Conservation (phyloP, 257 asterid species). For the Lithospermum erythrorhizon region DNA sequence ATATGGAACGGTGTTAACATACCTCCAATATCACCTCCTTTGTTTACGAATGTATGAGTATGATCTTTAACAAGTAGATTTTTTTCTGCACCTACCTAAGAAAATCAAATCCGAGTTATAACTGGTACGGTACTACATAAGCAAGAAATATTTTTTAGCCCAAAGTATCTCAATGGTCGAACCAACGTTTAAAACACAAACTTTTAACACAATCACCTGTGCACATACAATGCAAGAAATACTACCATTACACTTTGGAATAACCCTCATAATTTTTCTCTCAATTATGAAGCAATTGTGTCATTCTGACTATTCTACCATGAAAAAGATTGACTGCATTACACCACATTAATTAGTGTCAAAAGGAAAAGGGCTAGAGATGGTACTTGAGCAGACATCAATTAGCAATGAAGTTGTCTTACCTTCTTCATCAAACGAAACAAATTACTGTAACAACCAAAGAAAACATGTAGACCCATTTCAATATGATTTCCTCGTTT, state of each 20-base stretch:
- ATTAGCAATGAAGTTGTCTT: conserved; percentile 13
- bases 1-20: conserved; percentile 18
- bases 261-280: not conserved
- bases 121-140: conserved; percentile 6
- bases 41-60: conserved; percentile 91
- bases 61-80: conserved; percentile 93
- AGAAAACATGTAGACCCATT: conserved; percentile 98
- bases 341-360: no score
- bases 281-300: not conserved
- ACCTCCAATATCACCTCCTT: conserved; percentile 96
- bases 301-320: no score
- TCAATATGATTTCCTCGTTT: conserved; percentile 84
- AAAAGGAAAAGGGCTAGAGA: not conserved
- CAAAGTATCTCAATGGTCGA: not conserved
- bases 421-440: conserved; percentile 98
- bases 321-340: no score
- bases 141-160: not conserved
- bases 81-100: conserved; percentile 85
- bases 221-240: not conserved
- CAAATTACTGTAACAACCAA: conserved; percentile 95
- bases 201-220: not conserved
- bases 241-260: not conserved
- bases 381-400: not conserved
- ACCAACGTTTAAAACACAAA: not conserved
- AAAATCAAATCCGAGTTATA: conserved; percentile 10